Evolutionary conservation across 345 rosid species (phyloP).

Genomic region (Salix koriyanagi): DNA sequence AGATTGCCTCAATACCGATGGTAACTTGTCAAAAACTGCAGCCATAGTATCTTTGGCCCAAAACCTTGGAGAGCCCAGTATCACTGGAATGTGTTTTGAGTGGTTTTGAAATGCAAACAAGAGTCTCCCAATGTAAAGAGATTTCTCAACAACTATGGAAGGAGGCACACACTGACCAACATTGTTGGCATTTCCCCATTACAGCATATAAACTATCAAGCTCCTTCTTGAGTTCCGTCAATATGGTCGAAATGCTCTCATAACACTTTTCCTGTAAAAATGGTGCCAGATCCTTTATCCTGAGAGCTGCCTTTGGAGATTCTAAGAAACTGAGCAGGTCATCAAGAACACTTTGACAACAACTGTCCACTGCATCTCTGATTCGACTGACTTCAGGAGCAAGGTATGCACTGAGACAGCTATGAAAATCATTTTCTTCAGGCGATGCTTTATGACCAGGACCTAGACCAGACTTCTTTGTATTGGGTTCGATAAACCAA

Average conservation of each 20-base stretch:
- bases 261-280: constrained; percentile 80
- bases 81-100: constrained; percentile 69
- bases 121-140: constrained; percentile 89
- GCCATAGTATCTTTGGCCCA: constrained; percentile 69
- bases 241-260: constrained; percentile 61
- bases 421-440: constrained; percentile 68
- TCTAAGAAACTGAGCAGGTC: constrained; percentile 87
- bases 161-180: constrained; percentile 40
- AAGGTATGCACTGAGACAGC: constrained; percentile 77
- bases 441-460: constrained; percentile 43
- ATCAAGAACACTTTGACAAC: constrained; percentile 68
- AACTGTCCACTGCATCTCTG: constrained; percentile 77
- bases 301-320: constrained; percentile 79
- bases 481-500: constrained; percentile 85
- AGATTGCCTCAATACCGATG: constrained; percentile 60
- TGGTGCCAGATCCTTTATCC: constrained; percentile 75
- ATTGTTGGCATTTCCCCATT: constrained; percentile 38
- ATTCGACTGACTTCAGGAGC: constrained; percentile 85
- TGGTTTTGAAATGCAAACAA: constrained; percentile 80
- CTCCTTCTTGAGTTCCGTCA: constrained; percentile 59
- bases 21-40: constrained; percentile 60
- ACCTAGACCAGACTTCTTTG: constrained; percentile 44
- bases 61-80: constrained; percentile 91
- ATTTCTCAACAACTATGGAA: constrained; percentile 71
- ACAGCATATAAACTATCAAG: constrained; percentile 54